Evolutionary conservation across 805 yeast species (phyloP).

Genomic region (Yarrowia keelungensis): DNA sequence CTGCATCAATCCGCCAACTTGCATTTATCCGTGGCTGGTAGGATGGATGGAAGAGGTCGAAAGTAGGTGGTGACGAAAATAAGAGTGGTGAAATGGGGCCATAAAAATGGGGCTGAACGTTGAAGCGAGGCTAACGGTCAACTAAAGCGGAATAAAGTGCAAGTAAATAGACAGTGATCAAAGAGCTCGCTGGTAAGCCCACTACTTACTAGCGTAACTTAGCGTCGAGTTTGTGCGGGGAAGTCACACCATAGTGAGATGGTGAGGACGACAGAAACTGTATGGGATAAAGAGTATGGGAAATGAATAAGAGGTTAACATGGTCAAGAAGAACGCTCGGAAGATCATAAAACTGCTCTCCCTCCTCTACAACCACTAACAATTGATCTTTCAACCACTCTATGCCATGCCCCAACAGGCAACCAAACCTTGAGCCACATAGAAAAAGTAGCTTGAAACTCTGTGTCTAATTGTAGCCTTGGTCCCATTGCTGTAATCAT

Average conservation of each 20-base stretch:
- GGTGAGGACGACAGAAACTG: no score
- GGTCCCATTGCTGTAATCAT: not conserved
- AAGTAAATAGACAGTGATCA: no score
- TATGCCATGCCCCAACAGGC: conserved; percentile 20
- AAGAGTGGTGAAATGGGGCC: not conserved
- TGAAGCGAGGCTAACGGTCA: no score
- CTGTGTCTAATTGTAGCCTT: not conserved
- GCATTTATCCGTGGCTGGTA: conserved; percentile 26
- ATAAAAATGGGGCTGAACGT: not conserved
- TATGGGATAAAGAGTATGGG: no score
- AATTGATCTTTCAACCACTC: no score
- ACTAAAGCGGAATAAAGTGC: no score
- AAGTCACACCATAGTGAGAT: conserved; percentile 23
- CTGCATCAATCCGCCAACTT: not conserved
- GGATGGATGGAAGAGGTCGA: not conserved
- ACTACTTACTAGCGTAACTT: conserved; percentile 12
- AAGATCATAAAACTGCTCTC: no score
- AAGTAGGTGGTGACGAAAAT: not conserved
- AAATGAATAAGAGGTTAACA: no score
- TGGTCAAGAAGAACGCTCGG: no score
- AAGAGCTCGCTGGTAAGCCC: no score
- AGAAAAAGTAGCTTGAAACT: not conserved
- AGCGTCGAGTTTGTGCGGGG: conserved; percentile 29
- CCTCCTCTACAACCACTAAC: no score
- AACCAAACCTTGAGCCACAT: conserved; percentile 32